phyloP scores from a whole-genome alignment of 495 filamentous ascomycete genomes.

The Friedmanniomyces endolithicus region DNA sequence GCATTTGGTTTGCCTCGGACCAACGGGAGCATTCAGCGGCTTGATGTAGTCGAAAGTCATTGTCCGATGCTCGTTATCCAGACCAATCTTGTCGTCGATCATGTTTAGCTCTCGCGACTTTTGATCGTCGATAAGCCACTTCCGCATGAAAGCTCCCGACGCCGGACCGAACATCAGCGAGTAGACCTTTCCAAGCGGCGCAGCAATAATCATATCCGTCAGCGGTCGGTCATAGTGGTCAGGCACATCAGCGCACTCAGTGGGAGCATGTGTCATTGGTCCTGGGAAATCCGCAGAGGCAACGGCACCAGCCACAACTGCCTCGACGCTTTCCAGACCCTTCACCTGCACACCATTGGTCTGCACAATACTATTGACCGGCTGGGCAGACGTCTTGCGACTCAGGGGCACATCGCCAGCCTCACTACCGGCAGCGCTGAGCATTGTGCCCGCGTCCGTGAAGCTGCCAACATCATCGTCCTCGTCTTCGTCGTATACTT shows the following conservation, averaged over 20 bases:
- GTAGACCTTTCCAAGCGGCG: constrained; percentile 87
- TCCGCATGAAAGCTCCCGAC: constrained; percentile 66
- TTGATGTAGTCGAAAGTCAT: constrained; percentile 84
- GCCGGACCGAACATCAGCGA: constrained; percentile 70
- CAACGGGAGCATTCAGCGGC: constrained; percentile 68
- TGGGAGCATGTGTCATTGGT: constrained; percentile 67
- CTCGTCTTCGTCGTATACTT: constrained; percentile 51
- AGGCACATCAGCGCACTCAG: constrained; percentile 63
- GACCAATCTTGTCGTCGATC: constrained; percentile 64
- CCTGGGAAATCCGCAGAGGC: constrained; percentile 65
- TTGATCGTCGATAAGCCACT: constrained; percentile 74
- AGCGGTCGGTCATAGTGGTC: constrained; percentile 74
- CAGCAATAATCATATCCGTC: constrained; percentile 74
- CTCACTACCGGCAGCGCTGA: constrained; percentile 51
- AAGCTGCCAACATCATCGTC: constrained; percentile 50
- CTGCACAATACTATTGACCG: constrained; percentile 23
- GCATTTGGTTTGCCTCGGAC: constrained; percentile 91
- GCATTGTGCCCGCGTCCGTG: constrained; percentile 44
- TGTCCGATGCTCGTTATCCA: constrained; percentile 58
- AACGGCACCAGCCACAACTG: constrained; percentile 40
- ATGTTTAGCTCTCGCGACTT: constrained; percentile 78
- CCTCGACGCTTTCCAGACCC: constrained; percentile 40
- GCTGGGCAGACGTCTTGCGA: constrained; percentile 13
- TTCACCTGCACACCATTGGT: constrained; percentile 33
- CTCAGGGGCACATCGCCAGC: constrained; percentile 24